Evolutionary conservation across 257 asterid genomes (phyloP).

Genomic region (Primulina tabacum): DNA sequence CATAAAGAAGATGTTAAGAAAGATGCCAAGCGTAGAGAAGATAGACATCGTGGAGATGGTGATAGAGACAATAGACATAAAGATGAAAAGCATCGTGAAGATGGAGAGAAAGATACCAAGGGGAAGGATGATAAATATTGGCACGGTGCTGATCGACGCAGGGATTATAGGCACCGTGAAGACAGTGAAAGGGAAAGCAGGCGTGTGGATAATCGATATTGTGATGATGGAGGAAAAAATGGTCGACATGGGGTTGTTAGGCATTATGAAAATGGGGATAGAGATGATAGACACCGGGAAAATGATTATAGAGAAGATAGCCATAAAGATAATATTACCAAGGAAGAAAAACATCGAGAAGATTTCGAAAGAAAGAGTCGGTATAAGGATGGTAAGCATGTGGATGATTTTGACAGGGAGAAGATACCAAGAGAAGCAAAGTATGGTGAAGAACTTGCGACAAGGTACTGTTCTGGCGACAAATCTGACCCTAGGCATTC

Average conservation of each 20-base stretch:
- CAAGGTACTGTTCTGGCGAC: conserved; percentile 63
- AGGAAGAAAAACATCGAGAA: conserved; percentile 58
- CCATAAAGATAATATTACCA: conserved; percentile 13
- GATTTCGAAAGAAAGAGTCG: conserved; percentile 55
- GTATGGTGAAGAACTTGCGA: conserved; percentile 57
- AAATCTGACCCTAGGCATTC: conserved; percentile 63
- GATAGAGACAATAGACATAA: conserved; percentile 40
- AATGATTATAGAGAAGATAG: neutral
- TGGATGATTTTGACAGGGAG: conserved; percentile 65
- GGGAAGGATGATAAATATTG: conserved; percentile 57
- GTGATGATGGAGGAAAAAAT: conserved; percentile 63
- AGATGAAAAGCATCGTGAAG: conserved; percentile 55
- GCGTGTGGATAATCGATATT: conserved; percentile 56
- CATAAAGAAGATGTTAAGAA: conserved; percentile 62
- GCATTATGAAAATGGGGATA: conserved; percentile 52
- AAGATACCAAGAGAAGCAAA: conserved; percentile 60
- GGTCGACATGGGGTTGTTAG: conserved; percentile 43
- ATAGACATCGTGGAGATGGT: conserved; percentile 4
- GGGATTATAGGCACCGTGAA: conserved; percentile 59
- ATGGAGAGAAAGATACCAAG: conserved; percentile 49
- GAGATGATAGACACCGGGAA: conserved; percentile 22
- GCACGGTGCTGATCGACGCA: conserved; percentile 39
- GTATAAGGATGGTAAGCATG: conserved; percentile 57
- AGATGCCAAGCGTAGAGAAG: conserved; percentile 24
- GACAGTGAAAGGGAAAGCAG: conserved; percentile 57